phyloP scores from a whole-genome alignment of 257 asterid genomes.

The Solanum megistacrolobum region DNA sequence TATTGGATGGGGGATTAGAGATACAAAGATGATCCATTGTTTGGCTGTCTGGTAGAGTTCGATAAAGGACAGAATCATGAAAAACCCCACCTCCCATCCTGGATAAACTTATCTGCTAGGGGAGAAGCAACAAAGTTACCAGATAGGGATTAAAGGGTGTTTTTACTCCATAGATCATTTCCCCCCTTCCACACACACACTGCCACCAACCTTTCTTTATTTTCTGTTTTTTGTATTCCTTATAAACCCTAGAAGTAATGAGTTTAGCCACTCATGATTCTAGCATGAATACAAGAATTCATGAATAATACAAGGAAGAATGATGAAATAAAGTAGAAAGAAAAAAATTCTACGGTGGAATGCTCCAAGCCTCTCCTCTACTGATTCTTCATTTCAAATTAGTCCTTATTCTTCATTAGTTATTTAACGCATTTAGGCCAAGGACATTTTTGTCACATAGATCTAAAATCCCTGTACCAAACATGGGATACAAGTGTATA shows the following conservation, averaged over 20 bases:
- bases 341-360: neutral
- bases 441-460: neutral
- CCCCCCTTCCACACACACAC: neutral
- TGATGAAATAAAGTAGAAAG: neutral
- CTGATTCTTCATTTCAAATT: neutral
- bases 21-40: neutral
- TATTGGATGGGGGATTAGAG: neutral
- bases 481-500: neutral
- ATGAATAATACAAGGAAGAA: neutral
- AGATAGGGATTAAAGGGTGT: neutral
- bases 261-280: neutral
- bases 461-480: neutral
- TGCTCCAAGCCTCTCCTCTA: neutral
- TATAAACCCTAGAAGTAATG: neutral
- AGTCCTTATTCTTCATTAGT: neutral
- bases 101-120: neutral
- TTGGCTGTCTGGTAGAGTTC: neutral
- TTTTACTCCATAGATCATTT: neutral
- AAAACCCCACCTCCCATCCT: neutral
- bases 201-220: neutral
- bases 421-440: neutral
- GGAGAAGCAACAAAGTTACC: neutral
- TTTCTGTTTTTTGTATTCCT: neutral
- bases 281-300: neutral
- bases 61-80: neutral